Evolutionary conservation across 345 rosid species (phyloP), one percentile per base, ranked within the genome.

Genomic region (Ceriops decandra): DNA sequence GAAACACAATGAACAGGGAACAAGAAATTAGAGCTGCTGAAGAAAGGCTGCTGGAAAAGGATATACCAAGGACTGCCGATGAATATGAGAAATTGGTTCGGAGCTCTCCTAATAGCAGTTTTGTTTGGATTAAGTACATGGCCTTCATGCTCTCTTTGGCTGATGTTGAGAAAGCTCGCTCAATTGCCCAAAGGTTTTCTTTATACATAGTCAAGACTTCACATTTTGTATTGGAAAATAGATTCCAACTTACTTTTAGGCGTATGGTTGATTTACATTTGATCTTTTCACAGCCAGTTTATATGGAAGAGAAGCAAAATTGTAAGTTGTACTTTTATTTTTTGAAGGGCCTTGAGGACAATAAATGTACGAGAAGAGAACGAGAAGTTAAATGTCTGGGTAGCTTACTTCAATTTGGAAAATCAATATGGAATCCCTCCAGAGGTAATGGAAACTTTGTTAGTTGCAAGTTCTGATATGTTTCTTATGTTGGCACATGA

Each of bases 341-440:
- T 64, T 62, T 82, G 78, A 78, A 95, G 99, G 88, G 98, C 99
- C 57, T 72, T 95, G 89, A 86, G 80, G 73, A 91, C 92, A 5
- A 95, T 91, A 63, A 90, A 87, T 78, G 65, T 88, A 49, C 89
- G 95, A 57, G 99, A 91, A 82, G 99, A 95, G 85, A 83, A 74
- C 31, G 99, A 95, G 83, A 91, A 91, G 85, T 88, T 95, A 57
- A 95, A 95, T 75, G 74, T 95, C 58, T 95, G 99, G 98, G 87
- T 91, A 65, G 99, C 98, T 58, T 95, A 90, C 81, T 90, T 91
- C 81, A 95, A 91, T 80, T 78, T 95, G 85, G 99, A 95, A 83
- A 89, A 88, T 68, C 83, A 91, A 74, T 87, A 89, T 77, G 99
- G 99, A 76, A 88, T 80, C 82, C 96, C 98, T 51, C 93, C 92